These are phyloP conservation scores for Elsinoe fawcettii DNA, from an alignment of 2,329 filamentous ascomycete species.

Conservation along the genomic window DNA sequence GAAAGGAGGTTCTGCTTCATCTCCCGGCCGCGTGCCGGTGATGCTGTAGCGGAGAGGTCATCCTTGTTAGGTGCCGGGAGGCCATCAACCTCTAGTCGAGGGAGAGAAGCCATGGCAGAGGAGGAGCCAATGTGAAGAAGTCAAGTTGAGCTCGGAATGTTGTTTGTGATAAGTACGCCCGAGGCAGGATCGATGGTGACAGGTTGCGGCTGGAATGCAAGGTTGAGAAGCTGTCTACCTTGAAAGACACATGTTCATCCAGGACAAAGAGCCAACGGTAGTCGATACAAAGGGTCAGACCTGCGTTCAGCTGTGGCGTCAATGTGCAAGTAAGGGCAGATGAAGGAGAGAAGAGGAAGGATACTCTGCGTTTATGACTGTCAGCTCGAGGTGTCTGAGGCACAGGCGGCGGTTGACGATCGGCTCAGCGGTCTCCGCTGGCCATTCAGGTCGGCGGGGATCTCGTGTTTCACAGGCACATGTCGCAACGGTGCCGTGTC, in stretches of 20 bases:
- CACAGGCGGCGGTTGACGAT: slow-evolving; percentile 13
- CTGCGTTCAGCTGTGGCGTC: not conserved
- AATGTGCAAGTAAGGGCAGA: not conserved
- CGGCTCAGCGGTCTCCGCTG: slow-evolving; percentile 8
- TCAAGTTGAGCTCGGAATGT: not conserved
- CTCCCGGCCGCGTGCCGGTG: slow-evolving; percentile 68
- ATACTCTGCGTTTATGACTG: not conserved
- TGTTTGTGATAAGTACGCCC: not conserved
- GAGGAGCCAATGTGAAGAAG: not conserved
- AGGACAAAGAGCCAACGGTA: not conserved
- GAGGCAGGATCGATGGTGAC: not conserved
- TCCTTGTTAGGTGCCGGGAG: slow-evolving; percentile 56
- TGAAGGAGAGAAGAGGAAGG: not conserved
- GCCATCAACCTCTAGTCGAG: slow-evolving; percentile 32
- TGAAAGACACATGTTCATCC: slow-evolving; percentile 12
- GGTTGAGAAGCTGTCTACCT: slow-evolving; percentile 8
- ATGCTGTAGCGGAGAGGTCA: slow-evolving; percentile 53
- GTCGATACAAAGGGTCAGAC: not conserved
- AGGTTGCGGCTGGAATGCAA: slow-evolving; percentile 10
- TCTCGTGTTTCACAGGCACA: slow-evolving; percentile 2
- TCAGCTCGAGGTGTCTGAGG: slow-evolving; percentile 7
- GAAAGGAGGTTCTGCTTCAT: slow-evolving; percentile 49
- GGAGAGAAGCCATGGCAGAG: slow-evolving; percentile 23
- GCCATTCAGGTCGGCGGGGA: not conserved
- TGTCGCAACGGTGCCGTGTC: not conserved